Percentiles rank a stretch among this genome's conserved stretches.
These are phyloP conservation scores for Inonotus hispidus DNA, from an alignment of 1,284 basidiomycete genomes.

Conservation along the genomic window DNA sequence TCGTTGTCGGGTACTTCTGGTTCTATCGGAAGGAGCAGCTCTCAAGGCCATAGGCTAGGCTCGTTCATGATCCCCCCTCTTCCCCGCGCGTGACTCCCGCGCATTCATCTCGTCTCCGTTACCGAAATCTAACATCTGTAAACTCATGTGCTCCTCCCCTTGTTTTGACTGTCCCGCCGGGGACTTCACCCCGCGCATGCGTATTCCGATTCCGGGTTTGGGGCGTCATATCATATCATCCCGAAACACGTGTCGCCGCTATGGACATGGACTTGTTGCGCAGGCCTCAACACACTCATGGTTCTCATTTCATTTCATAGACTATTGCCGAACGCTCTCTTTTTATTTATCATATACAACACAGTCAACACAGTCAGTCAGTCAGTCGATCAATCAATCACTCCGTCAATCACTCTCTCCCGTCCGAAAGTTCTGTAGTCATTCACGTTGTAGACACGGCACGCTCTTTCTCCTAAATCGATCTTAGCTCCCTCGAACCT, in stretches of 20 bases:
- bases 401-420: too few relatives aligned
- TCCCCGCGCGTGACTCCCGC: not conserved
- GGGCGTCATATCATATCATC: not conserved
- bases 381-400: too few relatives aligned
- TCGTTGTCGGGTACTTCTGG: constrained; percentile 90
- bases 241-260: not conserved
- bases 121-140: not conserved
- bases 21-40: constrained; percentile 90
- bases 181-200: not conserved
- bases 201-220: not conserved
- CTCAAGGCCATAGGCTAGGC: constrained; percentile 16
- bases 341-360: too few relatives aligned
- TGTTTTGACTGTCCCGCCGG: not conserved
- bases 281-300: not conserved
- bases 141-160: not conserved
- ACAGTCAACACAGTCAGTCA: too few relatives aligned
- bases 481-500: too few relatives aligned
- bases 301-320: not conserved
- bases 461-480: too few relatives aligned
- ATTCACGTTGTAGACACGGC: too few relatives aligned
- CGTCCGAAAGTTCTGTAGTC: too few relatives aligned
- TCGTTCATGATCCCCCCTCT: too few relatives aligned
- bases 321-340: not conserved
- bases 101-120: not conserved
- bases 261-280: not conserved